Base-by-base conservation (phyloP, 495 filamentous ascomycete species). In the Hamigera avellanea region DNA sequence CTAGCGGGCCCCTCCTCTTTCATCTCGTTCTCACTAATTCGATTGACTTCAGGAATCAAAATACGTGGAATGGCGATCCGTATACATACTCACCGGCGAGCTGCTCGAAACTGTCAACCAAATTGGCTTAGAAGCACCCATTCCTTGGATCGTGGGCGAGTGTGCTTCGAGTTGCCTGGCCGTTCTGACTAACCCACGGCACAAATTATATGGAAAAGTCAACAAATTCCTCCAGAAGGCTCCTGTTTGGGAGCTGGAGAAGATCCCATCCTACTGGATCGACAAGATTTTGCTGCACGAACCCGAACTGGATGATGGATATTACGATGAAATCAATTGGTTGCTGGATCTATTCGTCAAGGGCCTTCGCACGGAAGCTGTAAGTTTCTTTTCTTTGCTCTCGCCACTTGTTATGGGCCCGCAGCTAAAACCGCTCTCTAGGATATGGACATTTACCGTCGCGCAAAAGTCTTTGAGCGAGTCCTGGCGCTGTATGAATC, bases 401-500 rank as follows among this genome's bases (percentile, higher is more conserved):
- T 23, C 21, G 21, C 4, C 4, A 23, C 9, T 5, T 9, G 21
- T 5, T 5, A 23, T 9, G 21, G 4, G 21, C 4, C 4, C 21
- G 21, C 21, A 23, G 21, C 21, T 23, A 9, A 23, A 4, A 9
- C 21, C 21, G 7, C 19, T 25, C 32, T 32, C 13, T 32, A 77
- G 61, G 91, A 96, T 50, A 68, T 95, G 56, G 73, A 81, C 13
- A 66, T 91, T n/a, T 91, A 88, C 57, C 80, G 86, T 36, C 78
- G 76, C 33, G 73, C 81, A 27, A 78, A 80, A 32, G 69, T 93
- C 8, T 81, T 95, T 39, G 86, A 93, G 57, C 73, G 78, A 35
- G 49, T 93, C 15, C 70, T 95, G 27, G 70, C 73, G 1, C 60
- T 89, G 31, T 83, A 81, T 36, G 68, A 64, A 28, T 84, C 81